A percentile compares a stretch with the other conserved stretches of the same genome.
Evolutionary conservation across 1,139 yeast species (phyloP).

Genomic region (Yamadazyma blattariae): DNA sequence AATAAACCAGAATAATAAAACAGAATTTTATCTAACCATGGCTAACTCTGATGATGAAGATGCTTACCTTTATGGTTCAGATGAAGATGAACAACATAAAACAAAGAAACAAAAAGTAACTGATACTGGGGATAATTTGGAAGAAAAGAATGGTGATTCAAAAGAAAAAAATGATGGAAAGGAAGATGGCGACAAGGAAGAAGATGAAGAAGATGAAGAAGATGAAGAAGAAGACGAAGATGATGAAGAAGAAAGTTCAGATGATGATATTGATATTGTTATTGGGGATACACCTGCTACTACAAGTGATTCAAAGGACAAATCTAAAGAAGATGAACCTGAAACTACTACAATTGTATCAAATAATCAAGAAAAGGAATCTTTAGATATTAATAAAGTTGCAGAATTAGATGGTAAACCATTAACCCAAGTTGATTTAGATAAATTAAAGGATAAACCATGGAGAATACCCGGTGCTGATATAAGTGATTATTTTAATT

Average conservation of each 20-base stretch:
- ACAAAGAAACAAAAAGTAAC: constrained; percentile 18
- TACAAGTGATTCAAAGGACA: not conserved
- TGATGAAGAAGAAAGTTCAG: constrained; percentile 38
- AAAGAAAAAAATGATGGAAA: not conserved
- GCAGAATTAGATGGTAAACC: constrained; percentile 84
- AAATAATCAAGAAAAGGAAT: constrained; percentile 34
- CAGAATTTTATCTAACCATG: constrained; percentile 15
- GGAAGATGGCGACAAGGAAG: constrained; percentile 7
- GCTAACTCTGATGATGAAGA: constrained; percentile 67
- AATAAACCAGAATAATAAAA: no score
- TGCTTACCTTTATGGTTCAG: constrained; percentile 80
- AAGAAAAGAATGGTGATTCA: not conserved
- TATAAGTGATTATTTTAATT: constrained; percentile 88
- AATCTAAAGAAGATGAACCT: constrained; percentile 39
- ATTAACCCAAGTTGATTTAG: constrained; percentile 78
- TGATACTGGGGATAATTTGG: not conserved
- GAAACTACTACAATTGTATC: constrained; percentile 33
- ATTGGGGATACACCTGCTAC: constrained; percentile 25
- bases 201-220: constrained; percentile 26
- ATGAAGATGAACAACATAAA: constrained; percentile 34
- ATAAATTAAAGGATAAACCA: constrained; percentile 86
- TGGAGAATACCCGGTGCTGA: constrained; percentile 99
- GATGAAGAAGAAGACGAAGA: constrained; percentile 33
- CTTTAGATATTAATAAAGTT: constrained; percentile 71
- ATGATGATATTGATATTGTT: constrained; percentile 45